A percentile compares a stretch with the other conserved stretches of the same genome.
Evolutionary conservation across 331 rosid species (phyloP).

Genomic region (Quercus tomentella): DNA sequence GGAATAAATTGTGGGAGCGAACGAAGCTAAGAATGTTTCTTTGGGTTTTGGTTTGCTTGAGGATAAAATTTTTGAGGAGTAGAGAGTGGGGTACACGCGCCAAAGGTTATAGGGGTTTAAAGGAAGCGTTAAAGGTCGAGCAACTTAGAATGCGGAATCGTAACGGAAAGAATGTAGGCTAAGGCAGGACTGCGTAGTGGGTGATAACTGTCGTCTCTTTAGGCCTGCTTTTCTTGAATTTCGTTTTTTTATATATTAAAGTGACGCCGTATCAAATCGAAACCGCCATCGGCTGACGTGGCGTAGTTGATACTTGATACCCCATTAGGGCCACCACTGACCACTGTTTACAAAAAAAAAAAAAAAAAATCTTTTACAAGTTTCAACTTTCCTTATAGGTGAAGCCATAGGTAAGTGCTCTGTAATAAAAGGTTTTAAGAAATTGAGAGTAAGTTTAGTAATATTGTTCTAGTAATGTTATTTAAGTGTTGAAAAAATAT

Average conservation of each 20-base stretch:
- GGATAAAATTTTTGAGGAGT: no score
- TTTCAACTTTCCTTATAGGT: no score
- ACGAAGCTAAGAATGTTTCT: not conserved
- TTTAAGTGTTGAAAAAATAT: no score
- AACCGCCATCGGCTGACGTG: not conserved
- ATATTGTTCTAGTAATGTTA: rapidly evolving
- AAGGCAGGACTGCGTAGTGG: not conserved
- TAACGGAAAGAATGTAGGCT: not conserved
- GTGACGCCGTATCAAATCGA: not conserved
- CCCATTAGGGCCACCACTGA: no score
- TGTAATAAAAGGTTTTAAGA: no score
- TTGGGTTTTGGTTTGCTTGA: no score
- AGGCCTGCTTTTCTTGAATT: not conserved
- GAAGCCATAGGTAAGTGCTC: no score
- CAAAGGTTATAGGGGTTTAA: not conserved
- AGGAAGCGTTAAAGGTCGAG: no score
- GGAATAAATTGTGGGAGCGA: not conserved
- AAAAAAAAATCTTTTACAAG: no score
- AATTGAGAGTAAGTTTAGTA: no score
- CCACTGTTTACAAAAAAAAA: no score
- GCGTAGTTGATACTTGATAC: not conserved
- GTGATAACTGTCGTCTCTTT: slow-evolving; percentile 1
- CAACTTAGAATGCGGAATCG: not conserved
- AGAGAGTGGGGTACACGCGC: not conserved
- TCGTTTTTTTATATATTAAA: no score